phyloP scores from a whole-genome alignment of 805 yeast genomes.

The Yarrowia sp. region DNA sequence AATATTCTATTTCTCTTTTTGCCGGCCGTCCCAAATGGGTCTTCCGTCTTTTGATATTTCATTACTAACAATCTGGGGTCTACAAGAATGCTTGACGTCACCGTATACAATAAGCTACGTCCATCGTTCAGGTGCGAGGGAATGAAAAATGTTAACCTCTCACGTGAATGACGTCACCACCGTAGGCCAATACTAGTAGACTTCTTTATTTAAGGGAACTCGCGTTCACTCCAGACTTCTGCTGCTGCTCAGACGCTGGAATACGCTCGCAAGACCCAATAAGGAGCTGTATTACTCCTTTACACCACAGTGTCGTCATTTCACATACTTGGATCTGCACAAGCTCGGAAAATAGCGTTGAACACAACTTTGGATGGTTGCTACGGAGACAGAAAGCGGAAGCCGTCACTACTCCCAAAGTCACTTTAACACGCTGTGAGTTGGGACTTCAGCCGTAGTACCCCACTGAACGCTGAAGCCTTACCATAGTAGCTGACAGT shows the following conservation, averaged over 20 bases:
- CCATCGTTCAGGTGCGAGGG: not conserved
- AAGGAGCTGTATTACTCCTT: no score
- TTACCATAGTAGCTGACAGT: no score
- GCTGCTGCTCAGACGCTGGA: not conserved
- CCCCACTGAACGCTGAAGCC: no score
- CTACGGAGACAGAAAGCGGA: constrained; percentile 9
- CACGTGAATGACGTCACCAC: not conserved
- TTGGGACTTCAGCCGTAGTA: constrained; percentile 12
- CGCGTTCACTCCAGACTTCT: not conserved
- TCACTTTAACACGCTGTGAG: not conserved
- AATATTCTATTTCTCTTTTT: not conserved
- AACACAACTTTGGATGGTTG: not conserved
- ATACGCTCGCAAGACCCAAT: not conserved
- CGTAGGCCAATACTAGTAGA: no score
- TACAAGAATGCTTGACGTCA: not conserved
- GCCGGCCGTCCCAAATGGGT: not conserved
- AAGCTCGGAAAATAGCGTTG: not conserved
- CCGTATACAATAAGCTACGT: no score
- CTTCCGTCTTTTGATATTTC: not conserved
- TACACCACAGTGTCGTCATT: not conserved
- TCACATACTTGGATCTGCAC: constrained; percentile 11
- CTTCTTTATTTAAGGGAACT: no score
- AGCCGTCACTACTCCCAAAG: not conserved
- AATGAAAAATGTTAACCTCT: no score
- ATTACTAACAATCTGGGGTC: not conserved